Conservation (phyloP, 305 asterid genomes). For the Caryopteris hybrid region DNA sequence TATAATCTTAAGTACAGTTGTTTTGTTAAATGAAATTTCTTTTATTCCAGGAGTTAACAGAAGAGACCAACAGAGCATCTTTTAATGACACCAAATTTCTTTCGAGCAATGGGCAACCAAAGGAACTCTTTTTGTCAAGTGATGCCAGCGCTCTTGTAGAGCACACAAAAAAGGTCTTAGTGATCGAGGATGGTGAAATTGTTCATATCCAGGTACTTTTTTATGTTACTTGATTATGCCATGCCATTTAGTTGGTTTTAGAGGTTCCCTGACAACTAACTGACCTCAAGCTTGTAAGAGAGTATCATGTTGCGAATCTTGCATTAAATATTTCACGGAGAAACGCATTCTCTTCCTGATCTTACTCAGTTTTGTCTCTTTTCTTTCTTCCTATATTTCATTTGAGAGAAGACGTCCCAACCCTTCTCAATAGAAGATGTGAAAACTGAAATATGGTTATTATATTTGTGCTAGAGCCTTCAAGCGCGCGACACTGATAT, state of each 20-base stretch:
- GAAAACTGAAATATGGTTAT: neutral
- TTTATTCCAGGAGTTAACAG: constrained; percentile 56
- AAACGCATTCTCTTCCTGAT: neutral
- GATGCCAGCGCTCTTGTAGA: constrained; percentile 97
- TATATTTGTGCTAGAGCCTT: constrained; percentile 6
- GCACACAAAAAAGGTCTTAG: constrained; percentile 90
- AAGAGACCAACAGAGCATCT: constrained; percentile 45
- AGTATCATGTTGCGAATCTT: neutral
- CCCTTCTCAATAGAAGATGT: neutral
- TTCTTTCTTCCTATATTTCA: neutral
- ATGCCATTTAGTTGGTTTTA: neutral
- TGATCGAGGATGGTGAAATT: constrained; percentile 89
- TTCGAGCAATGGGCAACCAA: constrained; percentile 69
- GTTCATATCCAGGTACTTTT: constrained; percentile 86
- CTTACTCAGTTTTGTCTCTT: neutral
- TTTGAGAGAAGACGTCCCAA: neutral
- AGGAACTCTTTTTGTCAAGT: constrained; percentile 86
- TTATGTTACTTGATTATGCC: neutral
- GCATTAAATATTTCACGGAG: neutral
- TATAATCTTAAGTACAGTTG: neutral
- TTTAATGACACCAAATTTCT: constrained; percentile 53
- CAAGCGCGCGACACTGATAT: neutral
- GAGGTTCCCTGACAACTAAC: neutral
- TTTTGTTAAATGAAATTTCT: constrained; percentile 18
- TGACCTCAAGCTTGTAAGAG: constrained; percentile 1